Evolutionary conservation across 768 basidiomycete genomes (phyloP).

Genomic region (Leccinum incarnatum): DNA sequence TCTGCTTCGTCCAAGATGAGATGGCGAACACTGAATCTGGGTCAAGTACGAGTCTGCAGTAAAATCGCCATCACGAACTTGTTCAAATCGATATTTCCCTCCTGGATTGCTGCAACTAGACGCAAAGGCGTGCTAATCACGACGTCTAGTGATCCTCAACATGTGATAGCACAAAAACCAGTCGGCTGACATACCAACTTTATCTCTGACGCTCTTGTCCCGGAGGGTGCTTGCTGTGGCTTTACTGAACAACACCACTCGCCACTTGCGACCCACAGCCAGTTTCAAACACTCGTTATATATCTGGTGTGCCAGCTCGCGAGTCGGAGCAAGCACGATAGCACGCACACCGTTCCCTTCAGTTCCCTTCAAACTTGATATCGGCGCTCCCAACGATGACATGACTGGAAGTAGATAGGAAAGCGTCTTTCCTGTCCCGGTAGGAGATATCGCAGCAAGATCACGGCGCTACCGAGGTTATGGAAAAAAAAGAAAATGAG

Average conservation of each 20-base stretch:
- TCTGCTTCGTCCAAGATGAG: constrained; percentile 90
- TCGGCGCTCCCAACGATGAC: constrained; percentile 52
- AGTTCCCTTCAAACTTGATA: constrained; percentile 43
- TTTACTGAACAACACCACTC: constrained; percentile 80
- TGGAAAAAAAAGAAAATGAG: neutral
- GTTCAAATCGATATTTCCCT: constrained; percentile 59
- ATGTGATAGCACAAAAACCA: neutral
- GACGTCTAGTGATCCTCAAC: constrained; percentile 55
- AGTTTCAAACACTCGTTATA: constrained; percentile 85
- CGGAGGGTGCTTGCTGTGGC: constrained; percentile 81
- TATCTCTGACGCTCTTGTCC: constrained; percentile 69
- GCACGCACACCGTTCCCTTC: constrained; percentile 66
- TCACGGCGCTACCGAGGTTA: constrained; percentile 60
- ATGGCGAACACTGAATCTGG: constrained; percentile 66
- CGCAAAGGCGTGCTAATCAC: constrained; percentile 92
- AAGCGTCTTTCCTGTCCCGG: constrained; percentile 96
- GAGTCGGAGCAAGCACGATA: constrained; percentile 84
- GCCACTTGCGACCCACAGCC: constrained; percentile 80
- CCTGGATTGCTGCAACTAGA: constrained; percentile 75
- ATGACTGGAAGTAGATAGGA: constrained; percentile 88
- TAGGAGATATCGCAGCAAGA: constrained; percentile 92
- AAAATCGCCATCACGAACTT: constrained; percentile 53
- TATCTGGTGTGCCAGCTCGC: constrained; percentile 96
- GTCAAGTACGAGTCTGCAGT: constrained; percentile 6
- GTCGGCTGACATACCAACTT: constrained; percentile 56